Base-by-base conservation (phyloP, 257 asterid genomes). In the Nemophila menziesii region DNA sequence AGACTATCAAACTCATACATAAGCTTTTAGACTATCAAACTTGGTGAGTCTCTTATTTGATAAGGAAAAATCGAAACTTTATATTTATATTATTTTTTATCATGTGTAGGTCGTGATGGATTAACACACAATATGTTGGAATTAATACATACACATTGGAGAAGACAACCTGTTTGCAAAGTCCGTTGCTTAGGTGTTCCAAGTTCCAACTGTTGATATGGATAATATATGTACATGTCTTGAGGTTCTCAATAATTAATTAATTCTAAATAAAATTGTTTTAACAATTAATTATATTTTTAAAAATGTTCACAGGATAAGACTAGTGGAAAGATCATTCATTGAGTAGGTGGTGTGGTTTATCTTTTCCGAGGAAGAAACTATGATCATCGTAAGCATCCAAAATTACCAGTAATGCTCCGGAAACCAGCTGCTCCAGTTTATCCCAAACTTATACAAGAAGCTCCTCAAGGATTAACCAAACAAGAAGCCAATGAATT, bases 391-490 rank as follows among this genome's bases (percentile, higher is more conserved):
- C 69, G 45, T 3, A 67, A 66, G 46, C 94, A 94, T 21, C 96
- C 93, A 19, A 58, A 64, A 56, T 67, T 72, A 12, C 98, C 98
- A 0, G 65, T 90, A 57, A 90, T 90, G 98, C 90, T 90, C 5
- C 85, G 98, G 98, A 90, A 81, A 67, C 98, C 98, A 12, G 98
- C 98, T 39, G 64, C 98, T 14, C 98, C 98, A 4, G 93, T 90
- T 67, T 90, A 90, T 61, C 98, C 98, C 1, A 90, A 90, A 68
- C 93, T 90, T 40, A 85, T 90, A 64, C 98, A 85, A 72, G 96
- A 79, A 8, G 92, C 93, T 21, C 98, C 98, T 0, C 94, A 79
- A 67, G 98, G 93, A 52, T 61, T 85, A 68, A 81, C 93, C 0
- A 77, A 79, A 66, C 75, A 77, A 61, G 93, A 81, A 65, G 96